Conservation (phyloP, 2,329 filamentous ascomycete species). For the Dothidotthia symphoricarpi region DNA sequence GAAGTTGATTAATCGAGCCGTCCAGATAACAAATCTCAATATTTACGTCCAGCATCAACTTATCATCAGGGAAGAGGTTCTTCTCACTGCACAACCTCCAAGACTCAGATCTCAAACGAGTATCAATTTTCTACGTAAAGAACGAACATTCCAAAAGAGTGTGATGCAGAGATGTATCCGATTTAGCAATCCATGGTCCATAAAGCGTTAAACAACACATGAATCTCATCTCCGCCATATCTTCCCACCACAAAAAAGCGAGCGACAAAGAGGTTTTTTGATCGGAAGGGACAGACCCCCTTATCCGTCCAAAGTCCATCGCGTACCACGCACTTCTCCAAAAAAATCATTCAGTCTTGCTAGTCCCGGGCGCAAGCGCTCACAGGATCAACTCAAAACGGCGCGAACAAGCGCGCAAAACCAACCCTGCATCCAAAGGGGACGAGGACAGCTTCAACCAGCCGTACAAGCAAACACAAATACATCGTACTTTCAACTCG, state of each 20-base stretch:
- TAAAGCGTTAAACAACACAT: no score
- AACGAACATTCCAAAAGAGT: no score
- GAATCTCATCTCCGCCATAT: slow-evolving; percentile 4
- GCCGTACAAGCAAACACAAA: slow-evolving; percentile 37
- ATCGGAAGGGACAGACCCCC: neutral
- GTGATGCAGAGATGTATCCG: neutral
- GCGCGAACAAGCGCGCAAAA: slow-evolving; percentile 34
- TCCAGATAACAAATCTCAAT: neutral
- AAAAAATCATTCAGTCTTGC: slow-evolving; percentile 11
- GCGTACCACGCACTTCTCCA: slow-evolving; percentile 12
- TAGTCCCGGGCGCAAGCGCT: slow-evolving; percentile 32
- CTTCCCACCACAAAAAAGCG: slow-evolving; percentile 7
- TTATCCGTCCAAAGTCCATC: slow-evolving; percentile 9
- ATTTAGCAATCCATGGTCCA: neutral
- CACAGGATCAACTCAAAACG: slow-evolving; percentile 35
- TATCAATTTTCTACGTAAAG: no score
- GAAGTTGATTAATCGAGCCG: no score
- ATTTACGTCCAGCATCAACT: neutral
- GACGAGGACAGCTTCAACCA: slow-evolving; percentile 41
- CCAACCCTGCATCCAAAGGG: slow-evolving; percentile 42
- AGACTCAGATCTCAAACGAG: no score
- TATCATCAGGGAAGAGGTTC: no score
- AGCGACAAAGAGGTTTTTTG: no score
- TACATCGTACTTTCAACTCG: slow-evolving; percentile 40
- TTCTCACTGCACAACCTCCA: no score